A percentile compares a stretch with the other conserved stretches of the same genome.
Conservation (phyloP, 2,329 filamentous ascomycete genomes). For the Venturia pyrina region DNA sequence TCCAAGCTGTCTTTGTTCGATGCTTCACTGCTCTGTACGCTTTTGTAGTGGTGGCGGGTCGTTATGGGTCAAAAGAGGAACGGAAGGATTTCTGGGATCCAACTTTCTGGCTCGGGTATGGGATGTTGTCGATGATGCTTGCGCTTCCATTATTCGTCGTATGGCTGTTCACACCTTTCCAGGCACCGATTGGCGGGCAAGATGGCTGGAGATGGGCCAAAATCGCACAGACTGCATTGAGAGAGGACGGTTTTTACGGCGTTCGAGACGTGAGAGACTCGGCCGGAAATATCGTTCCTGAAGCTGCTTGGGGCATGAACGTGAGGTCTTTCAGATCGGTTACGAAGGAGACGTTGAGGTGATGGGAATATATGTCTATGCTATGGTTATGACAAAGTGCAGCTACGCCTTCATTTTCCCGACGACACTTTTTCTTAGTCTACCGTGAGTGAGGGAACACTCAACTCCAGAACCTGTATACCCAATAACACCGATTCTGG, state of each 20-base stretch:
- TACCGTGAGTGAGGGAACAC: no score
- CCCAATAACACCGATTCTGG: no score
- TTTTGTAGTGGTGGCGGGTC: background rate
- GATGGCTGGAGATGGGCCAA: background rate
- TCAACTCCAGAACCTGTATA: no score
- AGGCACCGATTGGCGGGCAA: slow-evolving; percentile 3
- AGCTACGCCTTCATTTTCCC: no score
- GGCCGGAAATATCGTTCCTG: background rate
- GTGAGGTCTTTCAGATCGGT: slow-evolving; percentile 5
- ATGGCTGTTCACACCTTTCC: background rate
- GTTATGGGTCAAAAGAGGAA: background rate
- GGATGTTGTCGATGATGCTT: background rate
- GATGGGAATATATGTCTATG: background rate
- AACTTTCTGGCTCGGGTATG: background rate
- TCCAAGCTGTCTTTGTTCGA: slow-evolving; percentile 2
- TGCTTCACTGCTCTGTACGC: background rate
- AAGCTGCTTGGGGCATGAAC: slow-evolving; percentile 5
- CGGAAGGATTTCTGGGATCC: background rate
- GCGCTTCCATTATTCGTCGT: slow-evolving; percentile 5
- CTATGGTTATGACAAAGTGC: no score
- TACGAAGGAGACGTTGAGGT: background rate
- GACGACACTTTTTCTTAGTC: no score
- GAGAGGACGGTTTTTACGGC: slow-evolving; percentile 1
- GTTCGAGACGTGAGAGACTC: background rate
- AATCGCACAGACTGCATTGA: slow-evolving; percentile 2